phyloP scores from a whole-genome alignment of 176 grass and related monocot genomes.

The Areca catechu region DNA sequence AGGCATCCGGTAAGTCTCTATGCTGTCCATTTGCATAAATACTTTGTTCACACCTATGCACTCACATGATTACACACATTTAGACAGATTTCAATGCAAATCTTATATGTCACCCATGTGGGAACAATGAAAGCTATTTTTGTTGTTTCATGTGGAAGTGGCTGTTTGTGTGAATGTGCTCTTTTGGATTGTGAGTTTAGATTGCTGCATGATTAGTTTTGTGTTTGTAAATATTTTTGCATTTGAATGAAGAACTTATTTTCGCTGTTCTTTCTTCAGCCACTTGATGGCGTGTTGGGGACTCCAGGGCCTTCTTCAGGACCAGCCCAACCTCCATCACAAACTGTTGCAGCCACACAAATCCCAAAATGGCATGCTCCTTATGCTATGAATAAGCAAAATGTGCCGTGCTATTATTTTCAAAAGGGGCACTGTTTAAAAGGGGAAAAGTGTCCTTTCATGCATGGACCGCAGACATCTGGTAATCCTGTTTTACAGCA shows the following conservation, averaged over 20 bases:
- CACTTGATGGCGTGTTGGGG: slow-evolving; percentile 66
- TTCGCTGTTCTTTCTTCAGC: slow-evolving; percentile 45
- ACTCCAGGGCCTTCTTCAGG: slow-evolving; percentile 28
- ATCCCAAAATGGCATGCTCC: slow-evolving; percentile 18
- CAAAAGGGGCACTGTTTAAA: slow-evolving; percentile 88
- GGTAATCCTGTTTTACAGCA: slow-evolving; percentile 38
- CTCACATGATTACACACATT: too few relatives aligned
- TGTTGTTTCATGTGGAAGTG: not conserved
- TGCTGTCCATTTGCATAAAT: not conserved
- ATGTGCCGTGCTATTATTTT: slow-evolving; percentile 92
- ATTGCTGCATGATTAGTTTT: not conserved
- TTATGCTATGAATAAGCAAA: slow-evolving; percentile 52
- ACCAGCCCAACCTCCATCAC: slow-evolving; percentile 16
- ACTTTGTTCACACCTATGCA: too few relatives aligned
- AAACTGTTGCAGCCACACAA: not conserved
- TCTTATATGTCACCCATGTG: not conserved
- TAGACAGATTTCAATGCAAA: too few relatives aligned
- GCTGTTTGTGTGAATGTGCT: too few relatives aligned
- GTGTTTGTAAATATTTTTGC: not conserved
- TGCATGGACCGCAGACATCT: slow-evolving; percentile 44
- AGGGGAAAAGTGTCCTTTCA: slow-evolving; percentile 81
- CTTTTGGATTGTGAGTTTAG: too few relatives aligned
- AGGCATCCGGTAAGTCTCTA: slow-evolving; percentile 62
- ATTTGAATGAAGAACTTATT: slow-evolving; percentile 7
- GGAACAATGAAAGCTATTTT: not conserved